phyloP scores from a whole-genome alignment of 2,329 filamentous ascomycete genomes.

The Fusarium sp. region DNA sequence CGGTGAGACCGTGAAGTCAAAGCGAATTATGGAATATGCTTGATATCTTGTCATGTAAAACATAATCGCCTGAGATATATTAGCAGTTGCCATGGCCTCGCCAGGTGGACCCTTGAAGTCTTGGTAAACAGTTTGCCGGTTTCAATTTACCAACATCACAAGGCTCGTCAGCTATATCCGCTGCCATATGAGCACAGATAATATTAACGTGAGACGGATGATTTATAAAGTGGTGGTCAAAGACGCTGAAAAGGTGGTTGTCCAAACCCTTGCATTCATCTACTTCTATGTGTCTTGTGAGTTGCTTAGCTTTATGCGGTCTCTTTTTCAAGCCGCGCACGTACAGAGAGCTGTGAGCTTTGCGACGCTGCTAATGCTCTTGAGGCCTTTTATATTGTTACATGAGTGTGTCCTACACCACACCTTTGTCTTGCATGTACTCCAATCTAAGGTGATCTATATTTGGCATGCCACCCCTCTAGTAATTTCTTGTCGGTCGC shows the following conservation, averaged over 20 bases:
- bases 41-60: background rate
- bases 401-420: constrained; percentile 9
- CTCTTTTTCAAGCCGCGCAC: background rate
- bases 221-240: background rate
- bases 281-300: constrained; percentile 12
- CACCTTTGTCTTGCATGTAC: constrained; percentile 2
- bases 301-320: constrained; percentile 14
- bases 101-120: constrained; percentile 4
- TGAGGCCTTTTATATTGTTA: constrained; percentile 5
- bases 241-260: background rate
- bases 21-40: background rate
- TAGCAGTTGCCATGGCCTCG: background rate
- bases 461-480: constrained; percentile 24
- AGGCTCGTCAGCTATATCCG: constrained; percentile 15
- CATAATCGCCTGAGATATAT: constrained; percentile 14
- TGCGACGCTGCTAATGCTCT: background rate
- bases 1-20: background rate
- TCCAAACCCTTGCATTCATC: constrained; percentile 1
- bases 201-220: constrained; percentile 10
- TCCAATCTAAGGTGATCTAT: constrained; percentile 22
- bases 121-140: constrained; percentile 31
- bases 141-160: constrained; percentile 28
- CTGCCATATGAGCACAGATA: constrained; percentile 18
- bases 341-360: background rate
- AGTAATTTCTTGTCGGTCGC: constrained; percentile 12